Evolutionary conservation across 2,329 filamentous ascomycete species (phyloP), one percentile per base, ranked within the genome.

Genomic region (Dactylellina drechsleri): DNA sequence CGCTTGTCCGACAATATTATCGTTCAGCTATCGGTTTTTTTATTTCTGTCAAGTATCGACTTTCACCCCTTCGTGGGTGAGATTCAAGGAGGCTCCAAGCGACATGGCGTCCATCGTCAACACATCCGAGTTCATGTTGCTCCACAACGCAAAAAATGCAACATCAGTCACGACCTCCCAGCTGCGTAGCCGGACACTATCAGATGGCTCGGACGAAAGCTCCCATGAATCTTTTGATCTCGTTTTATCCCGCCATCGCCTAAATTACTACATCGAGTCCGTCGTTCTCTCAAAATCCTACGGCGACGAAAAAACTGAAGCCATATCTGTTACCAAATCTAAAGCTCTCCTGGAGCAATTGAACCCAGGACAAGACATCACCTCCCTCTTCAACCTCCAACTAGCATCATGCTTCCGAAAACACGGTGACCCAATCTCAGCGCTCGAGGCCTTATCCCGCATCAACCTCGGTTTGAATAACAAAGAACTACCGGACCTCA

Each of bases 101-200:
- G 50, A 56, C 62, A 70, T 70, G 66, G 61, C 66, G 41, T 70
- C 66, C 41, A 57, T 57, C 40, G 31, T 66, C 57, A 70, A 70
- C 66, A 26, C 66, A 62, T 70, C 66, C 40, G 66, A 70, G 41
- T 70, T 62, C 26, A 50, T 70, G 18, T 41, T 70, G 20, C 66
- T 70, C 40, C 57, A 70, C 66, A 70, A 70, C 66, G 66, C 66
- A 43, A 50, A 70, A 70, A 70, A 57, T 70, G 56, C 66, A 70
- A 70, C 66, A 70, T 40, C 54, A 13, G 59, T 54, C 10, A 45
- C 54, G 12, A 56, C 56, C 47, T 57, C 61, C 41, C 49, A 49
- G 5, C 60, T 57, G n/a, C 56, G 49, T 1, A 61, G 54, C 15
- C 36, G 43, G n/a, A 67, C 65, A 5, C 65, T 47, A n/a, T 68